Evolutionary conservation across 345 rosid species (phyloP).

Genomic region (Reutealis trisperma): DNA sequence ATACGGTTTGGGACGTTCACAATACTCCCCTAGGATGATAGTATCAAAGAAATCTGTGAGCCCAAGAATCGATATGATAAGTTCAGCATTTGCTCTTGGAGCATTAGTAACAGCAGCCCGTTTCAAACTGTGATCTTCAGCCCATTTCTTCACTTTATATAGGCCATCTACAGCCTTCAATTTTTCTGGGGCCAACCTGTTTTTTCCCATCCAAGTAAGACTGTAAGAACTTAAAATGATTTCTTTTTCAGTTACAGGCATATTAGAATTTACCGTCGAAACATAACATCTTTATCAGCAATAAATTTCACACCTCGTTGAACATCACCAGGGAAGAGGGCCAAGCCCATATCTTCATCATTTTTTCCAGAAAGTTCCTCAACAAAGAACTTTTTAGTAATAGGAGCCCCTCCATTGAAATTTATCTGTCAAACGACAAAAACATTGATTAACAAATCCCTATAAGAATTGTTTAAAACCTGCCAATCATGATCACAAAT

Average conservation of each 20-base stretch:
- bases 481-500: too few species aligned
- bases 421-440: background rate
- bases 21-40: constrained; percentile 32
- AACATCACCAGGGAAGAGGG: constrained; percentile 34
- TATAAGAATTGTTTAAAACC: background rate
- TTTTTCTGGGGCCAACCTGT: constrained; percentile 45
- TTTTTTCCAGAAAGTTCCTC: constrained; percentile 42
- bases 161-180: constrained; percentile 39
- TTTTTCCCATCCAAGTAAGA: background rate
- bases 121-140: constrained; percentile 39
- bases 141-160: constrained; percentile 36
- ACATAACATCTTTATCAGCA: constrained; percentile 40
- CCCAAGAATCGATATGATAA: constrained; percentile 33
- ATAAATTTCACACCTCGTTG: constrained; percentile 31
- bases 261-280: constrained; percentile 25
- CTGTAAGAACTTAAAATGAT: background rate
- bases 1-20: constrained; percentile 43
- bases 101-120: constrained; percentile 51
- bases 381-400: constrained; percentile 38
- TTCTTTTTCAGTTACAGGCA: too few species aligned
- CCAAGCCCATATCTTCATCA: constrained; percentile 31
- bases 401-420: constrained; percentile 40
- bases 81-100: constrained; percentile 40
- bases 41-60: constrained; percentile 37
- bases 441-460: background rate